phyloP scores from a whole-genome alignment of 345 rosid species.

The Luvunga scandens region DNA sequence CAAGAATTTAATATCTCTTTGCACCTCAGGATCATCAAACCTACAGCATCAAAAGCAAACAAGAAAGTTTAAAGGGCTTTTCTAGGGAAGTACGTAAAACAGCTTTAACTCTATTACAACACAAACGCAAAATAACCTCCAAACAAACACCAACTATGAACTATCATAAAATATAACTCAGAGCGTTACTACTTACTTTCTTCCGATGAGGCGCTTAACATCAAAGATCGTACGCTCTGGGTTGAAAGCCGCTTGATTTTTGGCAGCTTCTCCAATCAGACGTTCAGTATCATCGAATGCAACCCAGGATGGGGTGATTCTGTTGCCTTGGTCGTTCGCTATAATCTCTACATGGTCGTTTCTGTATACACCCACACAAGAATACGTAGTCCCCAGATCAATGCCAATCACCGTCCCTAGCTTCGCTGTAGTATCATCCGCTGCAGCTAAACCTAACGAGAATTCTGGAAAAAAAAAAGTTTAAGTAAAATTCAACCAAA shows the following conservation, averaged over 20 bases:
- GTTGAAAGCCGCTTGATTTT: slow-evolving; percentile 55
- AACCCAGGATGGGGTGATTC: slow-evolving; percentile 68
- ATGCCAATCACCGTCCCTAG: slow-evolving; percentile 54
- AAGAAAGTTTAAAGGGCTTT: not conserved
- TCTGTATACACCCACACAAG: slow-evolving; percentile 50
- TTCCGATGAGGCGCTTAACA: slow-evolving; percentile 53
- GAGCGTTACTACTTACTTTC: slow-evolving; percentile 17
- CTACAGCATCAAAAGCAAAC: slow-evolving; percentile 5
- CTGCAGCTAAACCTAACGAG: slow-evolving; percentile 19
- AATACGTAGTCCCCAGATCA: slow-evolving; percentile 57
- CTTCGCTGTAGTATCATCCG: slow-evolving; percentile 22
- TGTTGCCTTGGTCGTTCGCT: slow-evolving; percentile 64
- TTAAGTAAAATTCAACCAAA: not conserved
- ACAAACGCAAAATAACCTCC: too few relatives aligned
- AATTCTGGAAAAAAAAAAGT: slow-evolving; percentile 12
- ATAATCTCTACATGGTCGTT: slow-evolving; percentile 52
- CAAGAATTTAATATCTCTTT: slow-evolving; percentile 49
- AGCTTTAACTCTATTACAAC: too few relatives aligned
- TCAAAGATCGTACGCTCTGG: slow-evolving; percentile 47
- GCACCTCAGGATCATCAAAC: slow-evolving; percentile 46
- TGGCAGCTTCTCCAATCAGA: slow-evolving; percentile 61
- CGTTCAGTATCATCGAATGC: slow-evolving; percentile 63
- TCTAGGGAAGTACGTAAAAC: accelerated
- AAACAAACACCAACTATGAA: too few relatives aligned
- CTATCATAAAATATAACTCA: not conserved